Percentiles rank a stretch among this genome's conserved stretches.
Evolutionary conservation across 208 protist species (phyloP).

Genomic region (Leishmania gerbilli): DNA sequence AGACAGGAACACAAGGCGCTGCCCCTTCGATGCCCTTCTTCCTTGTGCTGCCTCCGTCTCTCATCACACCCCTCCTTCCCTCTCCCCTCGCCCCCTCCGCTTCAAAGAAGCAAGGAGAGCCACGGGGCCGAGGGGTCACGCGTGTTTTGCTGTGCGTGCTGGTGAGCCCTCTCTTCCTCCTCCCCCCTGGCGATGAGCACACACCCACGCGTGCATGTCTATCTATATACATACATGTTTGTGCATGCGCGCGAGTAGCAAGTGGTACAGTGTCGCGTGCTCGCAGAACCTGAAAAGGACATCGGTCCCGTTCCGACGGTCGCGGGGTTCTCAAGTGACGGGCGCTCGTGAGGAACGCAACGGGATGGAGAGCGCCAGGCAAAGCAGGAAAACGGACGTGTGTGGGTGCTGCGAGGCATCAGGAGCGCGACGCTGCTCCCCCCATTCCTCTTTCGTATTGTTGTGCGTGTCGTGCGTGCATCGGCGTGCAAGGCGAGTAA

Average conservation of each 20-base stretch:
- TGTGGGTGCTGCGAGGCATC: not conserved
- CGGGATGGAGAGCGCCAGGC: not conserved
- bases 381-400: not conserved
- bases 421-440: not conserved
- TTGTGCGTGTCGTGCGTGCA: not conserved
- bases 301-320: not conserved
- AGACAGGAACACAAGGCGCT: not conserved
- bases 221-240: not conserved
- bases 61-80: not conserved
- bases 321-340: not conserved
- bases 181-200: not conserved
- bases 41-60: not conserved
- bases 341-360: not conserved
- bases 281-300: not conserved
- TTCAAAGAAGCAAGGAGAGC: not conserved
- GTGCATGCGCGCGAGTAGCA: not conserved
- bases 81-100: not conserved
- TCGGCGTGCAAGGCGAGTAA: not conserved
- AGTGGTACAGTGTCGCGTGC: not conserved
- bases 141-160: not conserved
- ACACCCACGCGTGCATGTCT: not conserved
- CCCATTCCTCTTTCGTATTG: not conserved
- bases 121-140: not conserved
- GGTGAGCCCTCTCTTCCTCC: not conserved
- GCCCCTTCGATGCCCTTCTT: not conserved